Percentiles rank a stretch among this genome's conserved stretches.
phyloP scores from a whole-genome alignment of 176 grass and related monocot species.

The Ananas comosus region DNA sequence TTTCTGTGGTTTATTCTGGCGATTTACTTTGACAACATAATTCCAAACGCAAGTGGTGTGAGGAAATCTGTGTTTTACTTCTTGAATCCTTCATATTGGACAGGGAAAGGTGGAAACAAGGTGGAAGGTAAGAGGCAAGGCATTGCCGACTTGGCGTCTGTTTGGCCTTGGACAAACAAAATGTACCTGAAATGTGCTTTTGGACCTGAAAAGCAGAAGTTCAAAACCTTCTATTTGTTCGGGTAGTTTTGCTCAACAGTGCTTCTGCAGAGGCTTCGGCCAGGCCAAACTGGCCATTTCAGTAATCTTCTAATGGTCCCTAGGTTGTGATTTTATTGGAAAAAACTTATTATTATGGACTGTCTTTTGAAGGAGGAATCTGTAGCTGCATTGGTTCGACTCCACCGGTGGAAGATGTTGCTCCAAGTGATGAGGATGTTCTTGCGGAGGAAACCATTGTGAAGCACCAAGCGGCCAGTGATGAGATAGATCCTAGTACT shows the following conservation, averaged over 20 bases:
- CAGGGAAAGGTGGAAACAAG: slow-evolving; percentile 71
- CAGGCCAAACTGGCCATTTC: too few relatives aligned
- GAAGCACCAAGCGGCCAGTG: slow-evolving; percentile 42
- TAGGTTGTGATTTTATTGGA: not conserved
- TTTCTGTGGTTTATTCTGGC: slow-evolving; percentile 86
- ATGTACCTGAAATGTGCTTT: too few relatives aligned
- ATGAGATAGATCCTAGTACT: slow-evolving; percentile 52
- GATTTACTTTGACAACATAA: slow-evolving; percentile 91
- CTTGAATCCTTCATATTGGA: slow-evolving; percentile 94
- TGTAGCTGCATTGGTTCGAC: slow-evolving; percentile 68
- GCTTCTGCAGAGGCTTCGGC: too few relatives aligned
- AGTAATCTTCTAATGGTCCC: not conserved
- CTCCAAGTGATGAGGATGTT: slow-evolving; percentile 80
- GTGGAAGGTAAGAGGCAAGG: slow-evolving; percentile 33
- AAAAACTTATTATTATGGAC: slow-evolving; percentile 7
- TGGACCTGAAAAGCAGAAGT: too few relatives aligned
- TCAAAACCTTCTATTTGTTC: too few relatives aligned
- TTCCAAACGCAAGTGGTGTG: slow-evolving; percentile 86
- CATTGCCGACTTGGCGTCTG: not conserved
- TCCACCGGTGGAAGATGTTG: slow-evolving; percentile 50
- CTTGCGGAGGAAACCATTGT: slow-evolving; percentile 63
- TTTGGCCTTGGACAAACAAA: too few relatives aligned
- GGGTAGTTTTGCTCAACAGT: too few relatives aligned
- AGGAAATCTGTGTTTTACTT: slow-evolving; percentile 88
- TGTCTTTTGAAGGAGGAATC: slow-evolving; percentile 61